These are phyloP conservation scores for Lachancea kluyveri DNA, from an alignment of 805 yeast genomes.

Conservation along the genomic window DNA sequence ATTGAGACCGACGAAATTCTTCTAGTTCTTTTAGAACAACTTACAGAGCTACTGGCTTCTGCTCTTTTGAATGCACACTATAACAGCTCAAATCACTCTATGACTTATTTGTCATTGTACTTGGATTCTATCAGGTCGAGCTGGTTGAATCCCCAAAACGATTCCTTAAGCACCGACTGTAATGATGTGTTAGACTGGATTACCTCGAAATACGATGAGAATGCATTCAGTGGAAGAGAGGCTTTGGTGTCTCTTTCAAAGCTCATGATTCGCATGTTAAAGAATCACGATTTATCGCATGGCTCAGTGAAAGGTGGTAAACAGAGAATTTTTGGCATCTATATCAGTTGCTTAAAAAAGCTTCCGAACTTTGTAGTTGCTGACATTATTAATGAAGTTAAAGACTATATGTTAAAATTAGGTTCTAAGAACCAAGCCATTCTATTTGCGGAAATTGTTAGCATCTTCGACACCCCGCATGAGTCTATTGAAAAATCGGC, in stretches of 20 bases:
- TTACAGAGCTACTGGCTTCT: conserved; percentile 23
- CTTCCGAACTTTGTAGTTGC: conserved; percentile 11
- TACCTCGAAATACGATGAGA: conserved; percentile 34
- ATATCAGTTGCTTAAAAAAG: conserved; percentile 14
- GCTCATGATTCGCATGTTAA: conserved; percentile 30
- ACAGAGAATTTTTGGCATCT: conserved; percentile 20
- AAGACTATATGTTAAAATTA: conserved; percentile 16
- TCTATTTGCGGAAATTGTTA: conserved; percentile 24
- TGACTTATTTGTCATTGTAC: conserved; percentile 14
- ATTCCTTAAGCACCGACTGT: conserved; percentile 35
- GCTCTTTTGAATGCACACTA: conserved; percentile 15
- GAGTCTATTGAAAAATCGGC: conserved; percentile 25
- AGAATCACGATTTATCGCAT: conserved; percentile 19
- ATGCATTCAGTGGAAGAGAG: conserved; percentile 35
- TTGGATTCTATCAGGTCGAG: conserved; percentile 12
- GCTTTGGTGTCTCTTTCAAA: conserved; percentile 30
- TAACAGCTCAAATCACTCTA: conserved; percentile 18
- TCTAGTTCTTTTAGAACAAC: conserved; percentile 5
- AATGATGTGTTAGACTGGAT: conserved; percentile 45
- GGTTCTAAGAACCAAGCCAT: conserved; percentile 25
- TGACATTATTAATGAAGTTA: conserved; percentile 7
- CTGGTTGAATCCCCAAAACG: conserved; percentile 25
- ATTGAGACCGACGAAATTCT: no score
- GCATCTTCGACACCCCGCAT: conserved; percentile 19
- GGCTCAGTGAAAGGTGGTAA: conserved; percentile 21